A percentile compares a stretch with the other conserved stretches of the same genome.
phyloP scores from a whole-genome alignment of 2,329 filamentous ascomycete species.

The Scleromitrula shiraiana region DNA sequence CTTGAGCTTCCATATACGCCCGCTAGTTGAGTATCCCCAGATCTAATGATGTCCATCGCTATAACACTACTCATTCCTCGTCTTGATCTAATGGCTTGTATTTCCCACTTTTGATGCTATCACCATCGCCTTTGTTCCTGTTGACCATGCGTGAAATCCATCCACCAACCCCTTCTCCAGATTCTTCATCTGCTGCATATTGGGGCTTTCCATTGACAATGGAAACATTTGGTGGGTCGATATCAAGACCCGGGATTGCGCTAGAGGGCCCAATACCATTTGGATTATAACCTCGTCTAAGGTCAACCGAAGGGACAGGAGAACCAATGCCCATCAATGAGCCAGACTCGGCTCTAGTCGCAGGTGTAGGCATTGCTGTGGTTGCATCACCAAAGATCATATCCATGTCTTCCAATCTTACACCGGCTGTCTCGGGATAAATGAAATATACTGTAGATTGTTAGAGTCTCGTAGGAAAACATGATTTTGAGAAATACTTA shows the following conservation, averaged over 20 bases:
- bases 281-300: constrained; percentile 43
- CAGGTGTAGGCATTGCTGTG: constrained; percentile 72
- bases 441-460: constrained; percentile 77
- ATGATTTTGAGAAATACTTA: constrained; percentile 42
- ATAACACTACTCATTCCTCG: constrained; percentile 28
- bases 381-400: constrained; percentile 88
- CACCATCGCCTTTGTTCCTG: constrained; percentile 36
- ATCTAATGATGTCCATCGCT: constrained; percentile 1
- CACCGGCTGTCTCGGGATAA: constrained; percentile 93
- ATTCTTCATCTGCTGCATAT: constrained; percentile 26
- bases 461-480: background rate
- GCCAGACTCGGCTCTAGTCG: constrained; percentile 69
- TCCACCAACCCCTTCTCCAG: constrained; percentile 50
- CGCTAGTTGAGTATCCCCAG: constrained; percentile 11
- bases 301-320: constrained; percentile 69
- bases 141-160: constrained; percentile 64
- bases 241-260: constrained; percentile 72
- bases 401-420: constrained; percentile 96
- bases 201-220: constrained; percentile 43
- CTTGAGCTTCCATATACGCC: constrained; percentile 12
- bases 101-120: constrained; percentile 21
- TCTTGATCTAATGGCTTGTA: constrained; percentile 36
- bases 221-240: constrained; percentile 64
- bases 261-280: constrained; percentile 48
- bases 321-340: constrained; percentile 72